phyloP scores from a whole-genome alignment of 176 grass and related monocot genomes.

The Eleusine indica region DNA sequence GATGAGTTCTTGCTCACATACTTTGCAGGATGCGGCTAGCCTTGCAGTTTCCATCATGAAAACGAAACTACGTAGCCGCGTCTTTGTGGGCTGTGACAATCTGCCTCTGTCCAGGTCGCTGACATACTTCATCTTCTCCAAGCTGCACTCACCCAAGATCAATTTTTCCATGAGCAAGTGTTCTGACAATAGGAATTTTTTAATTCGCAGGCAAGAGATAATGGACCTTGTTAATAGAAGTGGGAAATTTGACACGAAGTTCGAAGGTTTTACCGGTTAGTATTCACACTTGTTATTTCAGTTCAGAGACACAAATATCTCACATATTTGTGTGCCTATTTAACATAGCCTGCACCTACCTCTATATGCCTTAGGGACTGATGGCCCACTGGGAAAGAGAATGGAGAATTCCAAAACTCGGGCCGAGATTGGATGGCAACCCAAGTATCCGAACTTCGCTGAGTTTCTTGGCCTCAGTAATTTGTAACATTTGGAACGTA shows the following conservation, averaged over 20 bases:
- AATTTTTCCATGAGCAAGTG: background rate
- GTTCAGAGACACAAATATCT: background rate
- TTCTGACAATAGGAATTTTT: conserved; percentile 18
- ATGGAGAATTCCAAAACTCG: conserved; percentile 85
- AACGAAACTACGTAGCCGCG: conserved; percentile 30
- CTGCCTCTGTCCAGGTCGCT: conserved; percentile 57
- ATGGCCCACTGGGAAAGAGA: conserved; percentile 80
- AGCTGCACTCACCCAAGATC: background rate
- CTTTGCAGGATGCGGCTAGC: conserved; percentile 64
- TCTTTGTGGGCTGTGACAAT: conserved; percentile 67
- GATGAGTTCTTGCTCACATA: background rate
- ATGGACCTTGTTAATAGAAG: conserved; percentile 78
- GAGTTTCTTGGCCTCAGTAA: conserved; percentile 66
- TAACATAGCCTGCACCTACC: conserved; percentile 10
- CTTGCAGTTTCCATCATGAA: conserved; percentile 66
- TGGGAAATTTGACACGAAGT: conserved; percentile 66
- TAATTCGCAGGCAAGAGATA: conserved; percentile 68
- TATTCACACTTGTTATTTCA: conserved; percentile 8
- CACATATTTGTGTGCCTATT: background rate
- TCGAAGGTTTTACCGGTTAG: conserved; percentile 73
- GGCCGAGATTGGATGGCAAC: conserved; percentile 75
- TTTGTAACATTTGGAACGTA: background rate
- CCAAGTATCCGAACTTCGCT: conserved; percentile 63
- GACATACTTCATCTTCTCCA: conserved; percentile 19
- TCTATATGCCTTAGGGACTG: conserved; percentile 42